These are phyloP conservation scores for Juncus inflexus DNA, from an alignment of 176 grass and related monocot genomes.

Conservation along the genomic window DNA sequence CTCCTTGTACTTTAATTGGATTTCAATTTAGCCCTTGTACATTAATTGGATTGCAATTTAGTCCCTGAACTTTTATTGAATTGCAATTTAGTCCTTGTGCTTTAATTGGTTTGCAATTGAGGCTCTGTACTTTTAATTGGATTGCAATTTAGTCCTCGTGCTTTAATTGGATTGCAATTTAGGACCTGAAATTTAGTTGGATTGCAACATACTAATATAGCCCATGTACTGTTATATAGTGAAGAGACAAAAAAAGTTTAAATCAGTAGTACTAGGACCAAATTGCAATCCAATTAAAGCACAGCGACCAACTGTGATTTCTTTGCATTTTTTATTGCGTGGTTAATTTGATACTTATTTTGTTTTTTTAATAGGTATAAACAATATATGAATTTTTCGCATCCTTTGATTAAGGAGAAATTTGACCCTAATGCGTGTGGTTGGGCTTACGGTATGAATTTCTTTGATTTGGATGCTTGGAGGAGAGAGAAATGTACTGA, in stretches of 20 bases:
- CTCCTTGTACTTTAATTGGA: neutral
- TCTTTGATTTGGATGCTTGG: slow-evolving; percentile 95
- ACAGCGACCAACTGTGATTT: too few relatives aligned
- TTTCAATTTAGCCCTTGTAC: neutral
- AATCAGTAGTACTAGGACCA: too few relatives aligned
- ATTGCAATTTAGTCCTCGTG: neutral
- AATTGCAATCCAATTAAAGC: too few relatives aligned
- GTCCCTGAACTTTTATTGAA: neutral
- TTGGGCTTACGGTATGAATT: slow-evolving; percentile 98
- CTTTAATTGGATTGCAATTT: neutral
- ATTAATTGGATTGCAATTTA: neutral
- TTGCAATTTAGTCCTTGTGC: neutral
- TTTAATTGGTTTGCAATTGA: too few relatives aligned
- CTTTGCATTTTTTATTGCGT: neutral
- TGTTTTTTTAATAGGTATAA: slow-evolving; percentile 55
- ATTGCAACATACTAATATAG: neutral
- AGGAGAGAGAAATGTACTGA: slow-evolving; percentile 90
- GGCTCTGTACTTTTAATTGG: too few relatives aligned
- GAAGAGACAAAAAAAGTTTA: too few relatives aligned
- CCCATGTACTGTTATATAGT: neutral
- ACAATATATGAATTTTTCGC: slow-evolving; percentile 99
- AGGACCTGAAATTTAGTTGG: neutral
- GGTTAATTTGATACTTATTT: neutral
- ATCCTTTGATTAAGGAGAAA: slow-evolving; percentile 87
- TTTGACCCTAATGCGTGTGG: slow-evolving; percentile 89